These are phyloP conservation scores for Wickerhamomyces ciferrii DNA, from an alignment of 805 yeast genomes.

Conservation along the genomic window DNA sequence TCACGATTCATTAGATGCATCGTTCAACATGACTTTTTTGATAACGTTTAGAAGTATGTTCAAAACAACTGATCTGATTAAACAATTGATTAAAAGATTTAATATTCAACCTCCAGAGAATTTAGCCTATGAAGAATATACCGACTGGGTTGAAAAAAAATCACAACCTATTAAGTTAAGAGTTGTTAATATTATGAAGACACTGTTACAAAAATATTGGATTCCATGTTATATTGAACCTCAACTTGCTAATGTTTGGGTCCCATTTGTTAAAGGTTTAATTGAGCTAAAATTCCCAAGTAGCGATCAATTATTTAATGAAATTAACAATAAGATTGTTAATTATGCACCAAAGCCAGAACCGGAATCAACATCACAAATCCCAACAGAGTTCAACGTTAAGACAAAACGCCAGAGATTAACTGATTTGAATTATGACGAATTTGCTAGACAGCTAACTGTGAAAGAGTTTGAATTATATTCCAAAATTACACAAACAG, in stretches of 20 bases:
- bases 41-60: slow-evolving; percentile 74
- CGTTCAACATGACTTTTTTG: slow-evolving; percentile 64
- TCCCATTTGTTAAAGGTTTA: slow-evolving; percentile 34
- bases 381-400: slow-evolving; percentile 3
- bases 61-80: slow-evolving; percentile 57
- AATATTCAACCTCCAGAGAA: slow-evolving; percentile 82
- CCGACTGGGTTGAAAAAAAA: slow-evolving; percentile 68
- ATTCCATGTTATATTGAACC: slow-evolving; percentile 50
- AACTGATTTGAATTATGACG: slow-evolving; percentile 65
- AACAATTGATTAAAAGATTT: slow-evolving; percentile 57
- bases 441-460: slow-evolving; percentile 81
- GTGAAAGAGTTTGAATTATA: slow-evolving; percentile 69
- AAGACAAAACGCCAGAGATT: slow-evolving; percentile 39
- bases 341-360: slow-evolving; percentile 3
- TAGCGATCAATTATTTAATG: slow-evolving; percentile 31
- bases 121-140: slow-evolving; percentile 74
- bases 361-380: not conserved
- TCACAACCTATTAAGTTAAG: slow-evolving; percentile 61
- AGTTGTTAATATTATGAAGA: slow-evolving; percentile 61
- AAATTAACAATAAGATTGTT: slow-evolving; percentile 29
- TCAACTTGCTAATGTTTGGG: slow-evolving; percentile 29
- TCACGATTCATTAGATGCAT: slow-evolving; percentile 57
- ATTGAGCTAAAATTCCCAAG: slow-evolving; percentile 38
- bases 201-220: slow-evolving; percentile 70
- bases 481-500: slow-evolving; percentile 61